Base-by-base conservation (phyloP, 345 rosid species). In the Nasturtium officinale region DNA sequence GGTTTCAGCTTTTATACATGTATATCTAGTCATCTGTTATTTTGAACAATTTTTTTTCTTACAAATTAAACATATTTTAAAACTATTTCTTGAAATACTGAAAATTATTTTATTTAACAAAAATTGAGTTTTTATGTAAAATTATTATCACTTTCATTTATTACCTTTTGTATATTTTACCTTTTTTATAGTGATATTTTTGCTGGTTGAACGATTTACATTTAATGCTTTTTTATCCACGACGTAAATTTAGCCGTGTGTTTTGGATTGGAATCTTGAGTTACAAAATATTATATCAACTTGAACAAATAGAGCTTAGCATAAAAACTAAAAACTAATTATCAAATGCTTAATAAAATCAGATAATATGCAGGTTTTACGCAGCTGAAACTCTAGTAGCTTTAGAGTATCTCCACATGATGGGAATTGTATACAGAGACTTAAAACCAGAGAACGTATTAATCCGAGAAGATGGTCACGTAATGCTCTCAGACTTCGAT, bases 401-500 rank as follows among this genome's bases (percentile, higher is more conserved):
- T 18, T 68, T 87, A 13, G 96, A 89, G 80, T 87, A 84, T 72
- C 83, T 89, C 28, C 96, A 89, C 85, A 87, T 85, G 90, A 85
- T 89, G 91, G 95, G 95, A 61, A 82, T 89, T 17, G 87, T 89
- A 12, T 89, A 87, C 71, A 74, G 90, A 67, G 96, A 89, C 77
- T 68, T 89, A 4, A 89, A 89, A 75, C 91, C 91, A 2, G 96
- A 89, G 55, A 89, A 89, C 57, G 88, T 89, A 4, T 68, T 89
- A 23, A 86, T 89, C 17, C 79, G 91, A 79, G 88, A 83, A 37
- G 91, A 87, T 67, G 95, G 95, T 2, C 91, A 89, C 66, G 79
- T 89, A 21, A 89, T 87, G 91, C 88, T 89, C 28, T 81, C 95
- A 9, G 95, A 89, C 66, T 89, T 89, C 56, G 95, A 89, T 30